These are phyloP conservation scores for Nothopassalora personata DNA, from an alignment of 2,329 filamentous ascomycete genomes.

Conservation along the genomic window DNA sequence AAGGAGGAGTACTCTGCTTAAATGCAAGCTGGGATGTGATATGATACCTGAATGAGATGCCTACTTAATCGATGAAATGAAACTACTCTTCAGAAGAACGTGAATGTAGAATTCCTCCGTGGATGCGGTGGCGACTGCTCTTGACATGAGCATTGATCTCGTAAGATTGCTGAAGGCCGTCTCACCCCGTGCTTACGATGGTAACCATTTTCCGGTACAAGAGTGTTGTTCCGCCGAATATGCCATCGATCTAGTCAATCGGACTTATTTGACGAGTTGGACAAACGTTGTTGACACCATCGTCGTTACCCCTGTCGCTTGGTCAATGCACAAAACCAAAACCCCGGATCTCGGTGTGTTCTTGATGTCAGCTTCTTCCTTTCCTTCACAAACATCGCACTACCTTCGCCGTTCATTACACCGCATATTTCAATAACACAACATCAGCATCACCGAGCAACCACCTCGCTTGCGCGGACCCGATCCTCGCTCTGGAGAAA, in stretches of 20 bases:
- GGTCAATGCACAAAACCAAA: neutral
- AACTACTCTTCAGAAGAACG: neutral
- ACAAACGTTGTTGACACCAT: neutral
- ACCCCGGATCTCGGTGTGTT: neutral
- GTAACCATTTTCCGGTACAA: neutral
- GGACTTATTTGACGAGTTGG: too few species aligned
- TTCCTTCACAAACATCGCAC: neutral
- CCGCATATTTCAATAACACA: neutral
- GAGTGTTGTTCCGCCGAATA: too few species aligned
- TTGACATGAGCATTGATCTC: neutral
- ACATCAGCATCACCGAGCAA: too few species aligned
- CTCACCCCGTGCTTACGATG: neutral
- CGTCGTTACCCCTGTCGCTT: neutral
- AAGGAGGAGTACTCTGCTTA: constrained; percentile 22
- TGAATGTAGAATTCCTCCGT: neutral
- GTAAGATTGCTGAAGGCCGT: neutral
- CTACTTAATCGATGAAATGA: neutral
- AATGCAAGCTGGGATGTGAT: neutral
- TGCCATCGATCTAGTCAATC: too few species aligned
- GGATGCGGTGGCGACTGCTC: neutral
- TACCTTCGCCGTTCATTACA: neutral
- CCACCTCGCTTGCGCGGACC: too few species aligned
- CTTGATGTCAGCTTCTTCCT: neutral
- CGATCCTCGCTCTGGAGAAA: neutral
- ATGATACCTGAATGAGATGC: neutral